Conservation (phyloP, 441 rosid genomes). For the Erodium trifolium region DNA sequence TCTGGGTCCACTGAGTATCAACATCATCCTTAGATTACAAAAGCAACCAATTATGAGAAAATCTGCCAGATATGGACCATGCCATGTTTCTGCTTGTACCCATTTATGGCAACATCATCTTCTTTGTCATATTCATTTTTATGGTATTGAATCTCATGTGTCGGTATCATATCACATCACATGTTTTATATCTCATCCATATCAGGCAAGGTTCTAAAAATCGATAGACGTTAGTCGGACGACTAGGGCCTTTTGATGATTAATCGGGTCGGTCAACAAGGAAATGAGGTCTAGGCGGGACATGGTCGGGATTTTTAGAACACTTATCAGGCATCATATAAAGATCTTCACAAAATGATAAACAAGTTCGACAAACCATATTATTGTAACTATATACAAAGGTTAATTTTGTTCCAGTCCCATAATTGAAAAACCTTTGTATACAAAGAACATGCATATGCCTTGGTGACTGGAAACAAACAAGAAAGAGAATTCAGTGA, state of each 20-base stretch:
- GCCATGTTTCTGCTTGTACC: background rate
- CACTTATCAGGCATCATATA: background rate
- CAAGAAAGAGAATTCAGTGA: background rate
- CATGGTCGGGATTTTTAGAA: no score
- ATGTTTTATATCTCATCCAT: background rate
- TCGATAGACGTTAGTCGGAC: no score
- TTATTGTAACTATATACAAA: background rate
- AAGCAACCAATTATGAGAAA: background rate
- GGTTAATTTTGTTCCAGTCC: background rate
- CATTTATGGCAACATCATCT: background rate
- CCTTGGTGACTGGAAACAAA: background rate
- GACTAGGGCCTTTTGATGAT: no score
- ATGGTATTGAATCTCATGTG: background rate
- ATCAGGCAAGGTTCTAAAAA: no score
- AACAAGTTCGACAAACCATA: conserved; percentile 5
- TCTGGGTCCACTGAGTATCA: background rate
- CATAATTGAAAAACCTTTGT: background rate
- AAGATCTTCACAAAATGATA: background rate
- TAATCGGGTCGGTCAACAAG: no score
- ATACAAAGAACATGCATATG: background rate
- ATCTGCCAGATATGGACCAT: background rate
- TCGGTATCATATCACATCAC: background rate
- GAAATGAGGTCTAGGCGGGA: no score
- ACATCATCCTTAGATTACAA: conserved; percentile 1
- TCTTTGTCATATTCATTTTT: background rate